These are phyloP conservation scores for Lactuca sativa DNA, from an alignment of 129 eudicot species.

Conservation along the genomic window DNA sequence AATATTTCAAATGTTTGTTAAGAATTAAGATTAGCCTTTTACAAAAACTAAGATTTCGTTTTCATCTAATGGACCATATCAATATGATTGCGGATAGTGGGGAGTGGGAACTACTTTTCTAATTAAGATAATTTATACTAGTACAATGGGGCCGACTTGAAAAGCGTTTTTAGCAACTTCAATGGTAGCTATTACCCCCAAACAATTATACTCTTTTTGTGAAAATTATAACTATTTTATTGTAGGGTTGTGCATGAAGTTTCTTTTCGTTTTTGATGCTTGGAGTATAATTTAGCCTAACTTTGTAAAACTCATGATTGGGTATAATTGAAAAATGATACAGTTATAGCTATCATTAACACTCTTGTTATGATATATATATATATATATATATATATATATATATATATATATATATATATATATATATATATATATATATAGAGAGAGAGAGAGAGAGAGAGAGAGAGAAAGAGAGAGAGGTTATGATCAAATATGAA, in stretches of 20 bases:
- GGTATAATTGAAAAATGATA: neutral
- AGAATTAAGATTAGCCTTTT: neutral
- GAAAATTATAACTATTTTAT: constrained; percentile 12
- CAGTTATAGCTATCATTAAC: neutral
- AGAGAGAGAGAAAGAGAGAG: no score
- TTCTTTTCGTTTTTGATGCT: constrained; percentile 21
- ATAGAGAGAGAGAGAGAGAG: no score
- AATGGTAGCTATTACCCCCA: constrained; percentile 33
- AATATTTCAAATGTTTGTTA: neutral
- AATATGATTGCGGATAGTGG: constrained; percentile 26
- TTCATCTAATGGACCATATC: constrained; percentile 1
- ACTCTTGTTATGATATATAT: no score
- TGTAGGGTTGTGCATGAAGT: constrained; percentile 27
- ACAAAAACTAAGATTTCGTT: constrained; percentile 12
- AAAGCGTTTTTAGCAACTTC: constrained; percentile 35
- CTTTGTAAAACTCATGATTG: neutral
- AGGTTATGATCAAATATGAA: no score
- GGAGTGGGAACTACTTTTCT: constrained; percentile 34
- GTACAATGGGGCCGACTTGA: constrained; percentile 12
- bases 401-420: no score
- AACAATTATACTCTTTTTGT: constrained; percentile 23
- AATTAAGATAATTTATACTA: constrained; percentile 27
- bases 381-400: no score
- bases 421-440: no score
- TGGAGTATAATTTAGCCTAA: neutral